These are phyloP conservation scores for Malus hybrid DNA, from an alignment of 331 rosid genomes.

Conservation along the genomic window DNA sequence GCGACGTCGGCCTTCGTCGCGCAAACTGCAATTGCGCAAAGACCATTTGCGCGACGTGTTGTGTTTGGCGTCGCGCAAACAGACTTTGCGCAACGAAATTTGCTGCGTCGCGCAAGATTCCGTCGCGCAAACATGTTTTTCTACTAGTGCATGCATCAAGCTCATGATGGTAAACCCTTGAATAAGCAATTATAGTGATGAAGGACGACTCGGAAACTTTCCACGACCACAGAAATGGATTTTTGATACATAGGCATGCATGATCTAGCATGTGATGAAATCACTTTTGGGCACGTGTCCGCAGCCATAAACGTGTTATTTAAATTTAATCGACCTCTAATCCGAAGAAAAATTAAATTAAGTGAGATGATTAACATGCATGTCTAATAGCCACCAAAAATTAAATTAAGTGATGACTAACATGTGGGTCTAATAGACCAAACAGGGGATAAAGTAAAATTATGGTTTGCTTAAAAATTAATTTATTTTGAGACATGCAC, in stretches of 20 bases:
- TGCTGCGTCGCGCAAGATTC: no score
- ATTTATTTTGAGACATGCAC: background rate
- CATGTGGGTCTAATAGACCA: background rate
- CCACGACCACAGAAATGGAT: background rate
- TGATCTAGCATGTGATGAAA: background rate
- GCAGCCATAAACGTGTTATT: background rate
- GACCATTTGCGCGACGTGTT: no score
- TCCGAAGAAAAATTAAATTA: background rate
- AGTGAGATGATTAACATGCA: no score
- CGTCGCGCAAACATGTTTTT: no score
- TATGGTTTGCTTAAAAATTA: background rate
- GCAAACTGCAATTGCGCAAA: no score
- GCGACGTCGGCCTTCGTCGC: no score
- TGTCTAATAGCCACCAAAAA: background rate
- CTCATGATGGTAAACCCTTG: background rate
- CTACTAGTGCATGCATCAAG: no score
- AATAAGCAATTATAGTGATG: constrained; percentile 2
- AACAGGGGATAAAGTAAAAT: background rate
- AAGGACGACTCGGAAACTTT: background rate
- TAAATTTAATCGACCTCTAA: background rate
- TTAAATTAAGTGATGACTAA: background rate
- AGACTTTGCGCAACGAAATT: no score
- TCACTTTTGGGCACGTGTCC: background rate
- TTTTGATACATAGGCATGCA: background rate
- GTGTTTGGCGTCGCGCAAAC: no score